Percentiles rank a stretch among this genome's conserved stretches.
These are phyloP conservation scores for Elsinoe arachidis DNA, from an alignment of 2,329 filamentous ascomycete species.

Conservation along the genomic window DNA sequence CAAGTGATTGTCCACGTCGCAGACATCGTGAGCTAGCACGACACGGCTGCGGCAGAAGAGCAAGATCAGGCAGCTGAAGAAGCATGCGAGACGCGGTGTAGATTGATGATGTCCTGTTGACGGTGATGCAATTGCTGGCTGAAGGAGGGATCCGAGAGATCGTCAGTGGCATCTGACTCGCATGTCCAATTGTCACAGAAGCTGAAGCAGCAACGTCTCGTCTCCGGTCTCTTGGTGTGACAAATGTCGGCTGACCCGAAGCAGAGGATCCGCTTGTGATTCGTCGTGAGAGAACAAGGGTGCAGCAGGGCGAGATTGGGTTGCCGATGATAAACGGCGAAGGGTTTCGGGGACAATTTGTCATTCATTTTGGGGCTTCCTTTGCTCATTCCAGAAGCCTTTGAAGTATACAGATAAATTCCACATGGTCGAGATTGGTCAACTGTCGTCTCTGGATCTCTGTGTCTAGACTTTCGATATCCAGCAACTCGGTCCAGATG, in stretches of 20 bases:
- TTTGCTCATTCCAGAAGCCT: not conserved
- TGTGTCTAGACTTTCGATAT: not conserved
- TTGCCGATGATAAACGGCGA: slow-evolving; percentile 8
- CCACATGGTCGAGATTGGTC: not conserved
- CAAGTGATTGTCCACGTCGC: not conserved
- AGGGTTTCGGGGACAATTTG: slow-evolving; percentile 3
- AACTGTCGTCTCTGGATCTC: not conserved
- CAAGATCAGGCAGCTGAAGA: slow-evolving; percentile 5
- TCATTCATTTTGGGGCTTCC: not conserved
- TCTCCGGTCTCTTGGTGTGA: slow-evolving; percentile 1
- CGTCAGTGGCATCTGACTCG: slow-evolving; percentile 3
- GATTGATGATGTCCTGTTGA: not conserved
- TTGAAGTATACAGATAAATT: not conserved
- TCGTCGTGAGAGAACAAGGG: not conserved
- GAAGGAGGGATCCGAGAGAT: not conserved
- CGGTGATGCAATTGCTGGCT: slow-evolving; percentile 1
- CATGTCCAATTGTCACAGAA: not conserved
- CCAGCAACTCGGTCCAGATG: not conserved
- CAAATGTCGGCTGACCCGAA: slow-evolving; percentile 4
- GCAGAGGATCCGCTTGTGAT: not conserved
- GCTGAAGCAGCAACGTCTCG: not conserved
- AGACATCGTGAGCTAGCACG: not conserved
- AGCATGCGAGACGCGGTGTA: not conserved
- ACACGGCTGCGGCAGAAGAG: not conserved
- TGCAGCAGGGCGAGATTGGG: slow-evolving; percentile 2